Conservation (phyloP, 2,329 filamentous ascomycete genomes). For the Amauroascus verrucosus region DNA sequence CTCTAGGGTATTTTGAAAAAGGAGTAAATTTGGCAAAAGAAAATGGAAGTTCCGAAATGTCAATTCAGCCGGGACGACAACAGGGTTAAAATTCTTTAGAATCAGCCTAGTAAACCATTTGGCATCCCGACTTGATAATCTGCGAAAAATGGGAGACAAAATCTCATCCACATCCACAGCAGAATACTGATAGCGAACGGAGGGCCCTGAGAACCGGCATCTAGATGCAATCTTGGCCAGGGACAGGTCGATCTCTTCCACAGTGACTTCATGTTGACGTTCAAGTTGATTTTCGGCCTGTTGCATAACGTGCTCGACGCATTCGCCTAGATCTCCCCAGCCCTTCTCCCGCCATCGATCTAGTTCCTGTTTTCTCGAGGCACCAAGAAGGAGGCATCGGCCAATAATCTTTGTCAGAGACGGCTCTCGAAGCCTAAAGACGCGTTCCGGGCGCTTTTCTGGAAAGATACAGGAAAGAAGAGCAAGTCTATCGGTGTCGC, state of each 20-base stretch:
- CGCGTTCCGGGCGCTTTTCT: conserved; percentile 63
- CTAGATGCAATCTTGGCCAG: conserved; percentile 58
- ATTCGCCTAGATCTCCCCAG: conserved; percentile 59
- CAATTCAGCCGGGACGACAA: conserved; percentile 49
- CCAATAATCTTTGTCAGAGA: conserved; percentile 58
- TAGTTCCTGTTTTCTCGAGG: conserved; percentile 52
- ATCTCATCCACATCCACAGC: conserved; percentile 36
- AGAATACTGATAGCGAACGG: conserved; percentile 39
- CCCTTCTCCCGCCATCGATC: conserved; percentile 51
- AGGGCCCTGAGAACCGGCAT: conserved; percentile 60
- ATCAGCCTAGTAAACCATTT: conserved; percentile 83
- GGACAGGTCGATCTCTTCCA: conserved; percentile 61
- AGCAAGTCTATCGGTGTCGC: conserved; percentile 49
- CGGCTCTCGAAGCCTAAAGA: conserved; percentile 57
- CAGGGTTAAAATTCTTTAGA: conserved; percentile 62
- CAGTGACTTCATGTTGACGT: conserved; percentile 42
- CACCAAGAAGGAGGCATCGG: conserved; percentile 55
- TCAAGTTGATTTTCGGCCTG: conserved; percentile 43
- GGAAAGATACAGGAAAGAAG: conserved; percentile 68
- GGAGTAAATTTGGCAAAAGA: conserved; percentile 57
- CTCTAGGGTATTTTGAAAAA: conserved; percentile 58
- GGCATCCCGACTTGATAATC: conserved; percentile 56
- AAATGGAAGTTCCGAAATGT: conserved; percentile 56
- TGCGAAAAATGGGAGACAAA: conserved; percentile 49
- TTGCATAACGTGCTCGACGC: conserved; percentile 54